Base-by-base conservation (phyloP, 2,329 filamentous ascomycete genomes). In the Monosporascus sp. region DNA sequence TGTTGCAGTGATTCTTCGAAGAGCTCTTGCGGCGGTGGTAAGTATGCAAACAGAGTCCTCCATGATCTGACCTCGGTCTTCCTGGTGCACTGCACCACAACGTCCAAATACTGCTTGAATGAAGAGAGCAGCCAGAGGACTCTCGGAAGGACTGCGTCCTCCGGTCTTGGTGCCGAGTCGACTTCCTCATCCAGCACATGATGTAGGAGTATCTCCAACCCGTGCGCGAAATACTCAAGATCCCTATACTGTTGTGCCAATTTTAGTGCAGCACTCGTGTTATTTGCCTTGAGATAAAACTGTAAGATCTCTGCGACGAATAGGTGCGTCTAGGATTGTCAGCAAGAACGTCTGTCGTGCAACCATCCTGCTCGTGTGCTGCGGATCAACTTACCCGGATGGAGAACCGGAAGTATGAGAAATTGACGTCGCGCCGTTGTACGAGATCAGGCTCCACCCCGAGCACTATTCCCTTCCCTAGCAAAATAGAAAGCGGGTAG, bases 31-130 rank as follows among this genome's bases (percentile, higher is more conserved):
- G 93, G 90, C 1, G 93, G 90, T 1, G 94, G 94, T 1, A 99
- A 78, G 64, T 97, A 91, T 5, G 86, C 85, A 69, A 99, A 99
- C 1, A 99, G 78, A 1, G 94, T 97, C 55, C 88, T 86, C 94
- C 94, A 99, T 52, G 91, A 96, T 40, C 93, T 85, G 7, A 96
- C 85, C 67, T 99, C 94, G 0, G 94, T 99, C 72, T 99, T 99
- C 52, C 94, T 87, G 1, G 94, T 97, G 72, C 94, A 99, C 72
- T 96, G 94, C 20, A 99, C 88, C 24, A 99, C 87, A 54, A 97
- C 94, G 64, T 97, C 93, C 17, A 97, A 84, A 65, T 97, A 99
- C 54, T 91, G 84, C 52, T 86, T 87, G 70, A 91, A 88, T 1
- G 86, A 89, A 0, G 88, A 88, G 53, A 86, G 68, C 8, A 86